Conservation (phyloP, 805 yeast genomes). For the Candida silvicultrix region DNA sequence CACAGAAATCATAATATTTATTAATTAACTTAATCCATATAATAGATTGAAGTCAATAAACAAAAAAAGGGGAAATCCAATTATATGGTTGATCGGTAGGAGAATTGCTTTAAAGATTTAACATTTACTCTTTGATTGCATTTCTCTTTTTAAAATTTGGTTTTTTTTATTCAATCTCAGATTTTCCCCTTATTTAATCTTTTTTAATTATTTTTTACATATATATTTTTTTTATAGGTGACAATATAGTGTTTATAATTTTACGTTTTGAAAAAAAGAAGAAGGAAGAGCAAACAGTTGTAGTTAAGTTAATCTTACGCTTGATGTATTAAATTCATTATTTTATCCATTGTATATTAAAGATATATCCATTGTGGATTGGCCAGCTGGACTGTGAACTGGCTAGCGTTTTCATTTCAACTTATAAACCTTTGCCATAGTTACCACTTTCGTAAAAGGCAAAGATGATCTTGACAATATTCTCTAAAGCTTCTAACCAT, state of each 20-base stretch:
- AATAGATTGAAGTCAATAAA: neutral
- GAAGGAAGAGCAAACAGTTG: too few relatives aligned
- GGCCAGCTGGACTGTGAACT: too few relatives aligned
- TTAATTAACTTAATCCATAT: neutral
- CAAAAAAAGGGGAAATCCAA: neutral
- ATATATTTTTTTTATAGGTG: neutral
- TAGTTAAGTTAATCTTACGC: too few relatives aligned
- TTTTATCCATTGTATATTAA: too few relatives aligned
- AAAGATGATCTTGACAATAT: constrained; percentile 64
- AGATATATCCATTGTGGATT: too few relatives aligned
- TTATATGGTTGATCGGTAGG: too few relatives aligned
- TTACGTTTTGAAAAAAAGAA: neutral
- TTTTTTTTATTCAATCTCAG: neutral
- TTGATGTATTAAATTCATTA: too few relatives aligned
- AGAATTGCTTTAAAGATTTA: too few relatives aligned
- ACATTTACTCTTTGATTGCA: too few relatives aligned
- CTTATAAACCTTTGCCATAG: constrained; percentile 80
- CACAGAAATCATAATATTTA: neutral
- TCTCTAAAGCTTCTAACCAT: constrained; percentile 77
- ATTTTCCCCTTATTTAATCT: neutral
- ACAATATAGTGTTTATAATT: neutral
- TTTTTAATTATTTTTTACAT: neutral
- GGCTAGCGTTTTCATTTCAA: neutral
- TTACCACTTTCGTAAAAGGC: constrained; percentile 74
- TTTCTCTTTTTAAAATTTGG: neutral